A percentile compares a stretch with the other conserved stretches of the same genome.
These are phyloP conservation scores for Colletotrichum trifolii DNA, from an alignment of 2,329 filamentous ascomycete species.

Conservation along the genomic window DNA sequence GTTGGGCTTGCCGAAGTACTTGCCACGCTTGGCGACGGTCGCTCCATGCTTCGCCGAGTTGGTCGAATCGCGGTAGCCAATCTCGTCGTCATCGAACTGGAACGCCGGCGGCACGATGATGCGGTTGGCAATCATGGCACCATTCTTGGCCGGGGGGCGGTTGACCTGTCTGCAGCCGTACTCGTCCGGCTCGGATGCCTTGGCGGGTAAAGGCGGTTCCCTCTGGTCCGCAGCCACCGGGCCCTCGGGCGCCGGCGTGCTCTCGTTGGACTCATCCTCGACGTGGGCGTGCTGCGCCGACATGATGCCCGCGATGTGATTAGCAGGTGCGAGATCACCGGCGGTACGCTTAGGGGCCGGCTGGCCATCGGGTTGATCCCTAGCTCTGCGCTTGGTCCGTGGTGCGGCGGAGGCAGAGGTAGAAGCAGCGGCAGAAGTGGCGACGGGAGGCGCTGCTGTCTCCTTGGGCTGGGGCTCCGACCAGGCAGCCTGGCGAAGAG, in stretches of 20 bases:
- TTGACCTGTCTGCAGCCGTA: constrained; percentile 62
- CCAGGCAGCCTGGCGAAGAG: constrained; percentile 34
- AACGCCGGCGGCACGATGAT: constrained; percentile 63
- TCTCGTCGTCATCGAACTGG: constrained; percentile 63
- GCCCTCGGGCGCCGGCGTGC: constrained; percentile 36
- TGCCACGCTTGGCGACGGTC: constrained; percentile 63
- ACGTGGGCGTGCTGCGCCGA: constrained; percentile 44
- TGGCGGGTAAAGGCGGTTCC: constrained; percentile 44
- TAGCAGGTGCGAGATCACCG: constrained; percentile 40
- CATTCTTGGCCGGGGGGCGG: constrained; percentile 52
- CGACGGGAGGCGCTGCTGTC: constrained; percentile 11
- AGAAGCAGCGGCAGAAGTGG: neutral
- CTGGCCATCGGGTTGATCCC: constrained; percentile 60
- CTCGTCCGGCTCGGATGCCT: constrained; percentile 58
- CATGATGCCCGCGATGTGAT: constrained; percentile 43
- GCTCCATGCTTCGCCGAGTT: constrained; percentile 66
- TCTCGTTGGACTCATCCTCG: constrained; percentile 44
- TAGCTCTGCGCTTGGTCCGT: constrained; percentile 60
- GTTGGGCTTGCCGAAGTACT: constrained; percentile 65
- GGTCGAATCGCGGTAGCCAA: constrained; percentile 69
- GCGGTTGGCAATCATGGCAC: constrained; percentile 58
- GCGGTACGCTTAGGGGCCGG: constrained; percentile 60
- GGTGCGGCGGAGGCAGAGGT: constrained; percentile 20
- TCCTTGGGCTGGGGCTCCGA: constrained; percentile 30
- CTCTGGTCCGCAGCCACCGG: constrained; percentile 44